Evolutionary conservation across 768 basidiomycete species (phyloP).

Genomic region (Suillus tomentosus): DNA sequence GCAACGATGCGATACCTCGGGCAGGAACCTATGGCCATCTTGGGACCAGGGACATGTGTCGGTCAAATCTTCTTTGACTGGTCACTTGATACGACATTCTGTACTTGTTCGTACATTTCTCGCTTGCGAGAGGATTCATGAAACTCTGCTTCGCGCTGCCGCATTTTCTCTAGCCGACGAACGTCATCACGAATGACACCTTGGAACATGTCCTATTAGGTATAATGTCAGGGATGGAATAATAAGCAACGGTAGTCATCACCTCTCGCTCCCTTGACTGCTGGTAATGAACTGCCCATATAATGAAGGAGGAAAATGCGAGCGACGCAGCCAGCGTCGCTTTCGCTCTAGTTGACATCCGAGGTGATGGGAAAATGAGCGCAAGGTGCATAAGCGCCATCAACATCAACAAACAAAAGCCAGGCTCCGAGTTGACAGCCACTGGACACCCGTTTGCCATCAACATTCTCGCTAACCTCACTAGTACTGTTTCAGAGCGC

Average conservation of each 20-base stretch:
- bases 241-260: conserved; percentile 18
- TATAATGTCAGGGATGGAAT: conserved; percentile 6
- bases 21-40: not conserved
- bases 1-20: not conserved
- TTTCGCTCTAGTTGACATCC: conserved; percentile 72
- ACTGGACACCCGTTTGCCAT: conserved; percentile 7
- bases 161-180: conserved; percentile 71
- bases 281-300: conserved; percentile 90
- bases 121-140: conserved; percentile 63
- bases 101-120: conserved; percentile 62
- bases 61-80: conserved; percentile 13
- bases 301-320: conserved; percentile 61
- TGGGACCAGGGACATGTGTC: not conserved
- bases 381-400: conserved; percentile 14
- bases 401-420: conserved; percentile 45
- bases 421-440: conserved; percentile 1
- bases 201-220: conserved; percentile 79
- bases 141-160: conserved; percentile 61
- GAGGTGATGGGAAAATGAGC: conserved; percentile 7
- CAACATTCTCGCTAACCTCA: conserved; percentile 10
- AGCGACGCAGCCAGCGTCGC: conserved; percentile 71
- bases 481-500: conserved; percentile 14
- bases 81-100: conserved; percentile 32
- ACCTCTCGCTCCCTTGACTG: conserved; percentile 86
- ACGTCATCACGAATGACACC: conserved; percentile 91